Conservation (phyloP, 2,329 filamentous ascomycete species). For the Diaporthe aspalathi region DNA sequence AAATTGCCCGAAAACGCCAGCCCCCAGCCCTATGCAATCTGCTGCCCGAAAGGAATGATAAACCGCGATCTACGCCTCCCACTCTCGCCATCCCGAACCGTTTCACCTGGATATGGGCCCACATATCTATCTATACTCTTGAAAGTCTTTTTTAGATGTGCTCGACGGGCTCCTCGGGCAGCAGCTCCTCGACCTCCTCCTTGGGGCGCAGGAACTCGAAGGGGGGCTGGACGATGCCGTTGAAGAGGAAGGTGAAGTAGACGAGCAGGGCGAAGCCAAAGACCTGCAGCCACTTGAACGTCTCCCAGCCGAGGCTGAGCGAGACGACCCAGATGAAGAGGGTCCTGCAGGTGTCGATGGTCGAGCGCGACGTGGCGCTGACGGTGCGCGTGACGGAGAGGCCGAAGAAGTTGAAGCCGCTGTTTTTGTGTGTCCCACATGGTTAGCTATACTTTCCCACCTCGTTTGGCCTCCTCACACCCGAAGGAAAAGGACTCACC, state of each 20-base stretch:
- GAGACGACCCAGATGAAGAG: slow-evolving; percentile 99
- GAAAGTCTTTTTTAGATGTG: slow-evolving; percentile 55
- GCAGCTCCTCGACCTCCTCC: slow-evolving; percentile 69
- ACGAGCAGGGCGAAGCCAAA: slow-evolving; percentile 88
- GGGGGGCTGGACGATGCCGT: slow-evolving; percentile 89
- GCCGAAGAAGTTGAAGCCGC: slow-evolving; percentile 98
- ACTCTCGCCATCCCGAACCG: background rate
- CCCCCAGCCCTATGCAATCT: slow-evolving; percentile 29
- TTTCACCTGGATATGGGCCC: background rate
- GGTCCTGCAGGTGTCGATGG: slow-evolving; percentile 96
- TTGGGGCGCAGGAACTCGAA: slow-evolving; percentile 73
- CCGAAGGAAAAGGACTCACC: slow-evolving; percentile 65
- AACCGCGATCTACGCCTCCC: background rate
- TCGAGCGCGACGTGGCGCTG: slow-evolving; percentile 91
- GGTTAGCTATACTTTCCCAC: slow-evolving; percentile 14
- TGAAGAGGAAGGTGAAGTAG: slow-evolving; percentile 97
- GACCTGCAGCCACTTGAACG: slow-evolving; percentile 97
- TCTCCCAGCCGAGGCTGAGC: slow-evolving; percentile 93
- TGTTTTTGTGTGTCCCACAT: slow-evolving; percentile 51
- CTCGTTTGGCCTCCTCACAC: slow-evolving; percentile 6
- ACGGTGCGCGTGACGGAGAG: slow-evolving; percentile 90
- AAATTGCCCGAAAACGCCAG: slow-evolving; percentile 29
- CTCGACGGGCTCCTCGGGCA: slow-evolving; percentile 88
- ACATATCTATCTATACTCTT: background rate
- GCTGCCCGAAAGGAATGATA: background rate